These are phyloP conservation scores for Emericellopsis terricola DNA, from an alignment of 495 filamentous ascomycete species.

Conservation along the genomic window DNA sequence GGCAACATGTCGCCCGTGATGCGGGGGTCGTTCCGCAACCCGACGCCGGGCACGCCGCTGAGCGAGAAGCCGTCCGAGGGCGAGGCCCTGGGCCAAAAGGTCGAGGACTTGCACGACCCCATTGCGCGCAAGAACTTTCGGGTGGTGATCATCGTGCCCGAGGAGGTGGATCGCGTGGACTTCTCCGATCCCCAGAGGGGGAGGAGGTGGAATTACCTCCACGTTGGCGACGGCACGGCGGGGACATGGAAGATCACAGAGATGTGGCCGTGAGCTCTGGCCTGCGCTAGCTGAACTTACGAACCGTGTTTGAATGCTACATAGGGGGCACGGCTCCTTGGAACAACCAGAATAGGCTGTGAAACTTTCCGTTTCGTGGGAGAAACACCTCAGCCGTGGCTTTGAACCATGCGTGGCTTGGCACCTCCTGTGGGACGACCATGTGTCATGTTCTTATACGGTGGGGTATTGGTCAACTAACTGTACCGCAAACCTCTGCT, in stretches of 20 bases:
- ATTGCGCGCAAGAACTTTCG: constrained; percentile 66
- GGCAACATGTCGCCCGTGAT: constrained; percentile 65
- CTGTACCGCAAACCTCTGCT: no score
- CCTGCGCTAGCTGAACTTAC: no score
- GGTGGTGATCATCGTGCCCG: constrained; percentile 65
- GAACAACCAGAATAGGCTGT: no score
- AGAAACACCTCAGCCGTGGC: no score
- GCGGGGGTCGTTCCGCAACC: constrained; percentile 61
- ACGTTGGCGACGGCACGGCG: constrained; percentile 16
- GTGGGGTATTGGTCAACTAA: no score
- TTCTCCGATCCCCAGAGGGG: constrained; percentile 44
- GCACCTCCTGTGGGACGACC: no score
- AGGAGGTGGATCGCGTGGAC: constrained; percentile 64
- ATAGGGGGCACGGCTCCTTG: no score
- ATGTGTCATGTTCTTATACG: no score
- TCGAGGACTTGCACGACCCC: constrained; percentile 46
- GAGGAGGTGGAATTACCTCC: constrained; percentile 50
- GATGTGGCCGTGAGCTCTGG: constrained; percentile 82
- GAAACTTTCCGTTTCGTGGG: no score
- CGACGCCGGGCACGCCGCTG: constrained; percentile 50
- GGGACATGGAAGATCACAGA: constrained; percentile 55
- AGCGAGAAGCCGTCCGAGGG: constrained; percentile 22
- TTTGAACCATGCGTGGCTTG: no score
- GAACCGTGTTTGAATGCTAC: no score
- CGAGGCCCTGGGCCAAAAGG: constrained; percentile 44